These are phyloP conservation scores for Geosmithia morbida DNA, from an alignment of 2,329 filamentous ascomycete species.

Conservation along the genomic window DNA sequence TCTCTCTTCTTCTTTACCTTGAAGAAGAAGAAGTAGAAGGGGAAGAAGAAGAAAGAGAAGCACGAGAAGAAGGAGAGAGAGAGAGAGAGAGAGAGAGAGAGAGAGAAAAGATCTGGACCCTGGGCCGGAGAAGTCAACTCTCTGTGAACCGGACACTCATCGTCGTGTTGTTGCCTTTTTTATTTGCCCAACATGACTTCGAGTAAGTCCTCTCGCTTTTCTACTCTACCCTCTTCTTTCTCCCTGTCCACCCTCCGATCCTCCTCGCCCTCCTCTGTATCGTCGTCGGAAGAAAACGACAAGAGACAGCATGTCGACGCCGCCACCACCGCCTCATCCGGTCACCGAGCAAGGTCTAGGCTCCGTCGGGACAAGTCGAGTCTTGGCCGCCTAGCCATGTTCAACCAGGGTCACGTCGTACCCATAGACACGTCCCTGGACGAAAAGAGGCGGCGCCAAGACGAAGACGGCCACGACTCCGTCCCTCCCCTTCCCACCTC, in stretches of 20 bases:
- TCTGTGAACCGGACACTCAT: background rate
- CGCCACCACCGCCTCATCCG: background rate
- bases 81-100: too few species aligned
- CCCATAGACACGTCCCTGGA: background rate
- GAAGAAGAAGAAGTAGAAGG: too few species aligned
- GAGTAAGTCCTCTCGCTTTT: slow-evolving; percentile 27
- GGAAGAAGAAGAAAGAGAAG: too few species aligned
- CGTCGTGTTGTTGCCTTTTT: slow-evolving; percentile 10
- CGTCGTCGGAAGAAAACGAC: slow-evolving; percentile 3
- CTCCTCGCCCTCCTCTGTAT: slow-evolving; percentile 4
- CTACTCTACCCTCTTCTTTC: slow-evolving; percentile 19
- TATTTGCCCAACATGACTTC: slow-evolving; percentile 25
- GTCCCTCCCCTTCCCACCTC: background rate
- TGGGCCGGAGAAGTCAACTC: too few species aligned
- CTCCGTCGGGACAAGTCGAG: background rate
- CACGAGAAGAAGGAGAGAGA: too few species aligned
- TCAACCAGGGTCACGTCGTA: background rate
- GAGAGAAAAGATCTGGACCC: too few species aligned
- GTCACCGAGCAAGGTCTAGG: background rate
- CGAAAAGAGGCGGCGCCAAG: background rate
- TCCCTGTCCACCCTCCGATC: slow-evolving; percentile 17
- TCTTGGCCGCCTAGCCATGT: background rate
- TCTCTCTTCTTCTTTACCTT: too few species aligned
- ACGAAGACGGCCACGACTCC: slow-evolving; percentile 14
- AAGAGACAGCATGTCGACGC: background rate